Conservation (phyloP, 208 protist species). For the Herpetomonas samuelpessoai region DNA sequence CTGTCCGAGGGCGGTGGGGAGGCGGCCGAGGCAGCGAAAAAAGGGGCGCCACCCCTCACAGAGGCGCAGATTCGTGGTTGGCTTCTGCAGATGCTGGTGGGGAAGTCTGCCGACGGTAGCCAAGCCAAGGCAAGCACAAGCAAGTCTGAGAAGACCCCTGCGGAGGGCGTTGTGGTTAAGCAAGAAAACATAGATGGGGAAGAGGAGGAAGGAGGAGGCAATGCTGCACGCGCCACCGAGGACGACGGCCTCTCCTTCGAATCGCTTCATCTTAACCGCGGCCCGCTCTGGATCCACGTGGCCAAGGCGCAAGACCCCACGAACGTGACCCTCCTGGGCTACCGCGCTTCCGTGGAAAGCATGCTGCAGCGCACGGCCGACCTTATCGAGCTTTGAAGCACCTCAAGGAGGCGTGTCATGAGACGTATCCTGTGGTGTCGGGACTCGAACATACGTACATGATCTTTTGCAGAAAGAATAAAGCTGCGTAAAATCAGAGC, state of each 20-base stretch:
- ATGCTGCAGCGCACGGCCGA: slow-evolving; percentile 37
- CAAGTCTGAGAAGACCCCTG: neutral
- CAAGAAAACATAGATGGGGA: too few species aligned
- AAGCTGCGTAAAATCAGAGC: too few species aligned
- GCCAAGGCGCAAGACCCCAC: slow-evolving; percentile 47
- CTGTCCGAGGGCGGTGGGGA: neutral
- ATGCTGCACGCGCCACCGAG: too few species aligned
- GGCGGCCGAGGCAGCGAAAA: neutral
- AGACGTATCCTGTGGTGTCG: neutral
- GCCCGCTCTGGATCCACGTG: slow-evolving; percentile 63
- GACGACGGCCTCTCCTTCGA: slow-evolving; percentile 1
- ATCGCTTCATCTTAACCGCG: slow-evolving; percentile 24
- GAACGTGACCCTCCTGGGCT: slow-evolving; percentile 70
- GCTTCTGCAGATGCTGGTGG: neutral
- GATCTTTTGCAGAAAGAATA: too few species aligned
- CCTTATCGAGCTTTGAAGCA: neutral
- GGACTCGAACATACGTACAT: too few species aligned
- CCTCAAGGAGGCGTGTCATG: neutral
- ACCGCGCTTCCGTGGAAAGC: slow-evolving; percentile 40
- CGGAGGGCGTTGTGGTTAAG: too few species aligned
- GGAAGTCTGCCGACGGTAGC: neutral
- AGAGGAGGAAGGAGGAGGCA: too few species aligned
- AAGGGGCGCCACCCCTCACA: neutral
- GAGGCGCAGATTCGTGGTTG: neutral
- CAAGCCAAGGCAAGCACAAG: neutral